A percentile compares a stretch with the other conserved stretches of the same genome.
These are phyloP conservation scores for Chytriomyces confervae DNA, from an alignment of 192 early-diverging fungal genomes.

Conservation along the genomic window DNA sequence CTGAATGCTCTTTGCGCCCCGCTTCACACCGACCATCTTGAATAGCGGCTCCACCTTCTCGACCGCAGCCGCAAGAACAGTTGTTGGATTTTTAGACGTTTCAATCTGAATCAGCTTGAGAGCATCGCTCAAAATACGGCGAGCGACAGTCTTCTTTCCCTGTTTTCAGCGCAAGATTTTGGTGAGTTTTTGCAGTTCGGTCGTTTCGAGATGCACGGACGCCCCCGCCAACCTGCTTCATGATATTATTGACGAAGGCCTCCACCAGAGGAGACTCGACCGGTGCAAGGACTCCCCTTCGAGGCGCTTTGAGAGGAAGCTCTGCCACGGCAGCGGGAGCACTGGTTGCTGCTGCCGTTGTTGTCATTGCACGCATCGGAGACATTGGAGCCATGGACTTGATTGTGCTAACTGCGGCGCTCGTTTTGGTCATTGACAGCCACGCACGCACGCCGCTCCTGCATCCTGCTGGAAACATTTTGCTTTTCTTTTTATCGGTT, in stretches of 20 bases:
- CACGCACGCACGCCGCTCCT: too few species aligned
- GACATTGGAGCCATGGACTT: background rate
- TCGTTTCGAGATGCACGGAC: background rate
- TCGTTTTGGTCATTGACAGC: background rate
- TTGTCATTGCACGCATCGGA: background rate
- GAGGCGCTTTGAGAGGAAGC: background rate
- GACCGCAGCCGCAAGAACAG: slow-evolving; percentile 72
- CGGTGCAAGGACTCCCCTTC: background rate
- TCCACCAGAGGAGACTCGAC: slow-evolving; percentile 63
- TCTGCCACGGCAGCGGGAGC: background rate
- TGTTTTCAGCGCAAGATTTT: slow-evolving; percentile 49
- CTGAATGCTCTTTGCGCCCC: slow-evolving; percentile 82
- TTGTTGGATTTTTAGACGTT: slow-evolving; percentile 62
- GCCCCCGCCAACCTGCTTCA: slow-evolving; percentile 48
- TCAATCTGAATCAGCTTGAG: slow-evolving; percentile 67
- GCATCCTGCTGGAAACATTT: too few species aligned
- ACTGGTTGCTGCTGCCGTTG: background rate
- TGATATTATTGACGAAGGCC: slow-evolving; percentile 88
- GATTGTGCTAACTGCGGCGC: background rate
- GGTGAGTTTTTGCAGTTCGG: background rate
- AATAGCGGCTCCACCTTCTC: slow-evolving; percentile 77
- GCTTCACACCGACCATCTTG: slow-evolving; percentile 70
- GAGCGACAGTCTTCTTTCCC: slow-evolving; percentile 85
- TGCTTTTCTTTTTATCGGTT: too few species aligned
- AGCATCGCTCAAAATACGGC: slow-evolving; percentile 69